Percentiles rank a stretch among this genome's conserved stretches.
phyloP scores from a whole-genome alignment of 352 stramenopile genomes.

The Blastocystis sp. region DNA sequence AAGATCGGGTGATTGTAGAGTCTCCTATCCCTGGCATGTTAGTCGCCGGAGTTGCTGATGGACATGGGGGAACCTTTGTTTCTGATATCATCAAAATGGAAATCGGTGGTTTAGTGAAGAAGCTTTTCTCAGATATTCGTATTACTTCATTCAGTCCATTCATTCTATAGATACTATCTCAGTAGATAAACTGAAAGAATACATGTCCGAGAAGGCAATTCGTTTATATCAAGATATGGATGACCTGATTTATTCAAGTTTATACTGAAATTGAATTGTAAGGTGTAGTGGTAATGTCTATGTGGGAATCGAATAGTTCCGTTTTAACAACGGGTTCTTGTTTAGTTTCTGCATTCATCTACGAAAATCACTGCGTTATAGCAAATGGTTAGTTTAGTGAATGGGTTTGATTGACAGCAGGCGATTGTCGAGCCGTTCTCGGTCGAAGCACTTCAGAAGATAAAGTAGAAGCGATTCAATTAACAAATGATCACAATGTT shows the following conservation, averaged over 20 bases:
- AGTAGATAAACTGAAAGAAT: neutral
- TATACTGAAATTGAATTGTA: neutral
- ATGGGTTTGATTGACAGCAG: neutral
- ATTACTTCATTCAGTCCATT: neutral
- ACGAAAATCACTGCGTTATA: neutral
- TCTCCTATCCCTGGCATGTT: conserved; percentile 11
- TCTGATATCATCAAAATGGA: conserved; percentile 61
- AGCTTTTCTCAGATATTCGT: conserved; percentile 28
- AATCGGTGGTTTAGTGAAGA: conserved; percentile 18
- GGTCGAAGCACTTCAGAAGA: neutral
- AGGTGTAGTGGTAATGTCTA: conserved; percentile 40
- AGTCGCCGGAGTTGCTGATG: conserved; percentile 12
- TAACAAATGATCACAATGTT: conserved; percentile 71
- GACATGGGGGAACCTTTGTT: conserved; percentile 46
- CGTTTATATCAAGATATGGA: conserved; percentile 28
- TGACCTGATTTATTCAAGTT: conserved; percentile 27
- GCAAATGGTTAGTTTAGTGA: neutral
- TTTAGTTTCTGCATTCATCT: conserved; percentile 21
- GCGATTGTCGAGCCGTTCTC: conserved; percentile 32
- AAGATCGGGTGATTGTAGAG: conserved; percentile 50
- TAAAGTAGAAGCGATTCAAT: neutral
- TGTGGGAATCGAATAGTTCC: conserved; percentile 20
- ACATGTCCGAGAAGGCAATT: conserved; percentile 5
- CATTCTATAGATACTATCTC: neutral
- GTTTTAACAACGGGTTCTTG: conserved; percentile 7